Conservation (phyloP, 805 yeast species). For the Zygotorulaspora sp. region DNA sequence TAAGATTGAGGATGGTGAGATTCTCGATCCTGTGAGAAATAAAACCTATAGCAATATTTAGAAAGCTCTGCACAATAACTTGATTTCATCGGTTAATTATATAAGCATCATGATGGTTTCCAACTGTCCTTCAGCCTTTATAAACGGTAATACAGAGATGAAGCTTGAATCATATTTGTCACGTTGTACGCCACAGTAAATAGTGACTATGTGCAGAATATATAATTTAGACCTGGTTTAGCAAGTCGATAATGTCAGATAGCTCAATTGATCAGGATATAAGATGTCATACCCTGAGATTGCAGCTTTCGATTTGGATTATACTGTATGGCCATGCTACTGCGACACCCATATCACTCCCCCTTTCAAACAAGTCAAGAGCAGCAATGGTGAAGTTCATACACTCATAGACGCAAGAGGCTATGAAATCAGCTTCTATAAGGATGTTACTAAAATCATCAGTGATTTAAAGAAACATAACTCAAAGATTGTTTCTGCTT, state of each 20-base stretch:
- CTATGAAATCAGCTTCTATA: slow-evolving; percentile 51
- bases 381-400: slow-evolving; percentile 28
- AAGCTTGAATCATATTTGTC: too few relatives aligned
- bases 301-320: slow-evolving; percentile 36
- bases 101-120: too few relatives aligned
- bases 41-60: too few relatives aligned
- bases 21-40: too few relatives aligned
- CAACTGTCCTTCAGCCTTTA: too few relatives aligned
- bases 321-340: slow-evolving; percentile 38
- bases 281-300: slow-evolving; percentile 31
- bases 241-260: neutral
- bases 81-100: too few relatives aligned
- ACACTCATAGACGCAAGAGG: slow-evolving; percentile 41
- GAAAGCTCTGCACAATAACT: too few relatives aligned
- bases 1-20: too few relatives aligned
- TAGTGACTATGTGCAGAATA: too few relatives aligned
- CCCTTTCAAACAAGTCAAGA: slow-evolving; percentile 30
- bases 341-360: slow-evolving; percentile 36
- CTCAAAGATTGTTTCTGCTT: slow-evolving; percentile 62
- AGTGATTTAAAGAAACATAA: slow-evolving; percentile 44
- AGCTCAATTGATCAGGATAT: neutral
- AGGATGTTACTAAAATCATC: slow-evolving; percentile 64
- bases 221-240: neutral
- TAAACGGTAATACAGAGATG: too few relatives aligned
- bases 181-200: too few relatives aligned